Evolutionary conservation across 257 asterid species (phyloP), one percentile per base, ranked within the genome.

Genomic region (Petunia secreta): DNA sequence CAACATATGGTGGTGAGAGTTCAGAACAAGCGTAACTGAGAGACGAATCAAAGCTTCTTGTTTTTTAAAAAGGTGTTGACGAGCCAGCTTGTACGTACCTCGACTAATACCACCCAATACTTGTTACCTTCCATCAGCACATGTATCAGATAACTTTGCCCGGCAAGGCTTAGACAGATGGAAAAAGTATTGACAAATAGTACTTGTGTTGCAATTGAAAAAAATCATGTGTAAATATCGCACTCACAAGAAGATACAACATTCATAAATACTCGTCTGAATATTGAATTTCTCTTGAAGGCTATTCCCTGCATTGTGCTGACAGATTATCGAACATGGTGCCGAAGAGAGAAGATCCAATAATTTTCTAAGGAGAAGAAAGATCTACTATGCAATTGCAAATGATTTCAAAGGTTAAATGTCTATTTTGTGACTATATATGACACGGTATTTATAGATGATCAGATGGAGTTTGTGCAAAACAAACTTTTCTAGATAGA

Each of bases 371-470:
- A 39, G 50, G 73, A 65, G 50, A 64, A 63, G 68, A 36, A 39
- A 50, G 50, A 39, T 65, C 73, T 39, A 64, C 10, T 64, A 64
- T 13, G 71, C 71, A 64, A 64, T 64, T 64, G 71, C 71, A 13
- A 64, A 64, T 64, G 73, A 64, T 34, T 64, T 64, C 14, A 41
- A 25, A 64, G 46, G 50, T 38, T 64, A 25, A 25, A 25, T 25
- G 25, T 25, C 25, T 25, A 25, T 25, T 25, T 25, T 25, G 25
- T 25, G 50, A 64, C 34, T 64, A 64, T 25, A 64, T 34, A 64
- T 13, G 73, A 64, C 75, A 68, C 39, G 43, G 46, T 55, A 68
- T 55, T 44, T 16, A 57, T n/a, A 44, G 40, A 68, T 44, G 57
- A 68, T 44, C 9, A 40, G 55, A 67, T 44, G 40, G 48, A 68